These are phyloP conservation scores for Penicillium lividum DNA, from an alignment of 495 filamentous ascomycete species.

Conservation along the genomic window DNA sequence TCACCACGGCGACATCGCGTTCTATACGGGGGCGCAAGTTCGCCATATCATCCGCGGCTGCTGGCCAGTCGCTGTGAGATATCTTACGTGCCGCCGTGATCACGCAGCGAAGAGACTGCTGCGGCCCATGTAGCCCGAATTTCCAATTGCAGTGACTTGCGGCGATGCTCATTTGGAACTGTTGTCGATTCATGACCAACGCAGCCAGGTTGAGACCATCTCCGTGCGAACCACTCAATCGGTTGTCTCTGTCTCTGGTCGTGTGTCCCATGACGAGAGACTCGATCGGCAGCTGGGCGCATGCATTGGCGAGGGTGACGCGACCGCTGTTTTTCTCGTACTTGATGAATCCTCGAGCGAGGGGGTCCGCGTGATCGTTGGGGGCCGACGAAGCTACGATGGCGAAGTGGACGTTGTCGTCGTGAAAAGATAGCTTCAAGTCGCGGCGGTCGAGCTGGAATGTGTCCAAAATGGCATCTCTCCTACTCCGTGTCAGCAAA, in stretches of 20 bases:
- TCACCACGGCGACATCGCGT: neutral
- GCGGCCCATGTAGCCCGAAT: conserved; percentile 10
- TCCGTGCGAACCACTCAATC: conserved; percentile 24
- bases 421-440: neutral
- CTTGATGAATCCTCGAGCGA: conserved; percentile 11
- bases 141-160: conserved; percentile 21
- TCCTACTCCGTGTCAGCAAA: neutral
- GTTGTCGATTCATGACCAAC: conserved; percentile 22
- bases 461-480: neutral
- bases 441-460: neutral
- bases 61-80: neutral
- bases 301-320: conserved; percentile 14
- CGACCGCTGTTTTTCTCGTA: conserved; percentile 14
- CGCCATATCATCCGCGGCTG: neutral
- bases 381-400: neutral
- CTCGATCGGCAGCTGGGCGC: conserved; percentile 10
- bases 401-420: neutral
- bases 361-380: neutral
- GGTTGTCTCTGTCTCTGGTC: neutral
- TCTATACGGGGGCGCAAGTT: neutral
- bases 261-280: conserved; percentile 10
- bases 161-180: conserved; percentile 21
- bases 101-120: neutral
- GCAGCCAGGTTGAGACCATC: conserved; percentile 34
- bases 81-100: neutral